These are phyloP conservation scores for Ceratobasidium sp. DNA, from an alignment of 1,284 basidiomycete species.

Conservation along the genomic window DNA sequence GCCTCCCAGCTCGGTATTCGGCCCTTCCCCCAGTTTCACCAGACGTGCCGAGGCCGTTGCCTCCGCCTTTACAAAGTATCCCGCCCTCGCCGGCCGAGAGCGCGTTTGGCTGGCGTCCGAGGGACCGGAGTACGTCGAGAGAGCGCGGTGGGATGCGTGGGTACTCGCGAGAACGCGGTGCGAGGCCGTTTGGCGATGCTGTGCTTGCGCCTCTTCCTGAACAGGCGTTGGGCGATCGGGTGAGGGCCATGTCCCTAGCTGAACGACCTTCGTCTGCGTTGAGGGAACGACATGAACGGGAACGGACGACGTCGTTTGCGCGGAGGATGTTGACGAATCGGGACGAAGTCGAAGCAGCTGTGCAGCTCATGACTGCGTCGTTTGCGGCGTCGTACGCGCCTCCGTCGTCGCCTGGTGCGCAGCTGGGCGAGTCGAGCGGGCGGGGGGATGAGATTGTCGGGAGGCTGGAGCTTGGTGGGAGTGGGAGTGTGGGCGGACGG, in stretches of 20 bases:
- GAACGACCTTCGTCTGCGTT: background rate
- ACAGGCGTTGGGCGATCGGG: background rate
- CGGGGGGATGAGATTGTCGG: slow-evolving; percentile 37
- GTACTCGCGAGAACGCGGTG: background rate
- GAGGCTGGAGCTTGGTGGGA: slow-evolving; percentile 35
- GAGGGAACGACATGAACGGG: slow-evolving; percentile 12
- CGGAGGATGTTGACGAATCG: slow-evolving; percentile 25
- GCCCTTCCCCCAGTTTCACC: slow-evolving; percentile 27
- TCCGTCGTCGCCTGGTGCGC: slow-evolving; percentile 16
- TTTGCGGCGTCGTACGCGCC: slow-evolving; percentile 37
- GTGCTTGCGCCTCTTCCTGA: slow-evolving; percentile 21
- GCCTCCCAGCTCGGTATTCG: slow-evolving; percentile 22
- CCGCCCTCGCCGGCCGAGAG: slow-evolving; percentile 44
- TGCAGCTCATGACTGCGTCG: slow-evolving; percentile 23
- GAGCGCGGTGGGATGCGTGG: slow-evolving; percentile 14
- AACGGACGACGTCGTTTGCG: slow-evolving; percentile 35
- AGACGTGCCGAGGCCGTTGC: slow-evolving; percentile 19
- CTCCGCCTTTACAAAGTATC: slow-evolving; percentile 27
- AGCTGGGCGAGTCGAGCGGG: slow-evolving; percentile 12
- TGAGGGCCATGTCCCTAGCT: slow-evolving; percentile 11
- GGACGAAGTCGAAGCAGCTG: slow-evolving; percentile 33
- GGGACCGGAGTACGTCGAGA: slow-evolving; percentile 14
- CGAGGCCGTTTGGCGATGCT: slow-evolving; percentile 21
- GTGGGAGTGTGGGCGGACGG: slow-evolving; percentile 18
- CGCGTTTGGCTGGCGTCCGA: slow-evolving; percentile 1